phyloP scores from a whole-genome alignment of 2,329 filamentous ascomycete genomes.

The Tolypocladium tropicale region DNA sequence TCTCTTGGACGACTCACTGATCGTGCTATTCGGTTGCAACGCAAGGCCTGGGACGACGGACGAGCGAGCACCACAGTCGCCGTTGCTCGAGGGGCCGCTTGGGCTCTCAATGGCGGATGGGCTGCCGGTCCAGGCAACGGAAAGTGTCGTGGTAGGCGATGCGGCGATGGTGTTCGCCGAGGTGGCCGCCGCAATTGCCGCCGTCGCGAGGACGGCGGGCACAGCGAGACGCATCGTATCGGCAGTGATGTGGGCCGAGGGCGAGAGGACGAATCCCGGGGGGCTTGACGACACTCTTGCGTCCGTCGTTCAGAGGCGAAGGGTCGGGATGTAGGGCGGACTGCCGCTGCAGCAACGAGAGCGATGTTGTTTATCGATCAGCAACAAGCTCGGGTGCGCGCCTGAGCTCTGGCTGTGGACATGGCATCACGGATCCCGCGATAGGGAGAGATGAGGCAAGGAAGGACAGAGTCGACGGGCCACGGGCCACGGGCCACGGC shows the following conservation, averaged over 20 bases:
- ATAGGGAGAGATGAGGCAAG: not conserved
- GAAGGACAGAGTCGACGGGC: not conserved
- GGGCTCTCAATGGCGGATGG: not conserved
- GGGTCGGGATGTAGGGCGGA: not conserved
- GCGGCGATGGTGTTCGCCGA: constrained; percentile 4
- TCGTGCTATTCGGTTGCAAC: not conserved
- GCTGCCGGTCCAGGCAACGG: constrained; percentile 1
- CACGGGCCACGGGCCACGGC: too few relatives aligned
- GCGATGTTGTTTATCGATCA: not conserved
- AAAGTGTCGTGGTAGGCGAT: constrained; percentile 1
- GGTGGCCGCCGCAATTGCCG: constrained; percentile 7
- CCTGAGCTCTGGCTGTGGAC: not conserved
- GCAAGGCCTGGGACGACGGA: not conserved
- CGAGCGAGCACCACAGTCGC: not conserved
- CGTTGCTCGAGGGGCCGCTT: not conserved
- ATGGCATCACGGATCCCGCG: not conserved
- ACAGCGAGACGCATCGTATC: constrained; percentile 9
- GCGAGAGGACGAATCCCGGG: not conserved
- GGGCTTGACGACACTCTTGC: not conserved
- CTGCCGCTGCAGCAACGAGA: not conserved
- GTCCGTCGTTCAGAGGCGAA: not conserved
- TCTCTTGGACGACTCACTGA: not conserved
- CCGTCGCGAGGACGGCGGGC: constrained; percentile 6
- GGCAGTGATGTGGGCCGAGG: not conserved
- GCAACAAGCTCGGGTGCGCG: not conserved